Conservation (phyloP, 768 basidiomycete genomes). For the Chlorophyllum brunneum region DNA sequence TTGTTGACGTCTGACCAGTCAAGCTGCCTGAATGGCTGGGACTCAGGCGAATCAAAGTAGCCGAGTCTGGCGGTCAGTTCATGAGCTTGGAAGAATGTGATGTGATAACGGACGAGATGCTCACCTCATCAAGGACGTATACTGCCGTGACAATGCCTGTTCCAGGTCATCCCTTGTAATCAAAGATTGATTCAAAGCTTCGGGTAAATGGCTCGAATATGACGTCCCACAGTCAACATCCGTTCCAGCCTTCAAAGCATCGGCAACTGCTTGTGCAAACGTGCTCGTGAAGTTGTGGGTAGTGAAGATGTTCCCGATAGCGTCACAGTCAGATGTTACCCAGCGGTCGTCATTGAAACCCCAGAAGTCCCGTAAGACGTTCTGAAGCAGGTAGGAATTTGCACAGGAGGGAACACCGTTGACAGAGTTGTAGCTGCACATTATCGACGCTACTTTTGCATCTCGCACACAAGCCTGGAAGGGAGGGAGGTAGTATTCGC, state of each 20-base stretch:
- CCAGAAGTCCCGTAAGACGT: slow-evolving; percentile 47
- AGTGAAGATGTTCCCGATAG: slow-evolving; percentile 46
- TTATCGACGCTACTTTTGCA: slow-evolving; percentile 54
- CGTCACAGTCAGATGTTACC: slow-evolving; percentile 58
- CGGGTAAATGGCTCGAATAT: slow-evolving; percentile 40
- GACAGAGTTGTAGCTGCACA: slow-evolving; percentile 63
- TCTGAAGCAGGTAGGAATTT: slow-evolving; percentile 47
- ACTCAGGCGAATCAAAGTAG: slow-evolving; percentile 49
- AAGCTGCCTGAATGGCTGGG: slow-evolving; percentile 49
- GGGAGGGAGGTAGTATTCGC: slow-evolving; percentile 50
- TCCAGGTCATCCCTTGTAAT: slow-evolving; percentile 42
- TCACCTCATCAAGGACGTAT: slow-evolving; percentile 51
- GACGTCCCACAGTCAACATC: slow-evolving; percentile 53
- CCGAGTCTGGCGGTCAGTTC: slow-evolving; percentile 37
- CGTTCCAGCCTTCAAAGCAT: slow-evolving; percentile 48
- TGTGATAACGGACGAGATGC: not conserved
- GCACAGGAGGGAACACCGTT: slow-evolving; percentile 58
- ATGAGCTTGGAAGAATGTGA: not conserved
- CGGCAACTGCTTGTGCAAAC: slow-evolving; percentile 44
- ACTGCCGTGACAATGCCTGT: slow-evolving; percentile 40
- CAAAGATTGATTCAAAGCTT: slow-evolving; percentile 44
- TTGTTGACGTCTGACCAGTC: slow-evolving; percentile 46
- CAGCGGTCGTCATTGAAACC: slow-evolving; percentile 46
- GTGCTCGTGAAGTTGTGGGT: slow-evolving; percentile 45
- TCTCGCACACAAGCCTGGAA: slow-evolving; percentile 62